These are phyloP conservation scores for Bullera alba DNA, from an alignment of 768 basidiomycete species.

Conservation along the genomic window DNA sequence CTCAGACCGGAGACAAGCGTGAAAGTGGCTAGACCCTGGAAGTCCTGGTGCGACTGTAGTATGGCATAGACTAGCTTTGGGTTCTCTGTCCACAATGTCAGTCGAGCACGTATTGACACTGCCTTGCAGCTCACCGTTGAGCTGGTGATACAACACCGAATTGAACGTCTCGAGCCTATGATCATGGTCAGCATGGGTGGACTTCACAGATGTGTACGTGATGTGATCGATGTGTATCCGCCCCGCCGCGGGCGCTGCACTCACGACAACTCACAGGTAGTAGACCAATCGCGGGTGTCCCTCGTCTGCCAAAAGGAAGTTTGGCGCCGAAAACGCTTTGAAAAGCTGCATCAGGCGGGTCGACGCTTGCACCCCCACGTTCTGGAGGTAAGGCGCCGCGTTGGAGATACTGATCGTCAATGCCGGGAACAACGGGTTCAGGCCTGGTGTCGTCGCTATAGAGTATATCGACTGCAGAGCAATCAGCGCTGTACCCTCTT, in stretches of 20 bases:
- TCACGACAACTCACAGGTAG: constrained; percentile 52
- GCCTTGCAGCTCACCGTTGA: constrained; percentile 45
- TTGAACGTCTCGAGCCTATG: constrained; percentile 85
- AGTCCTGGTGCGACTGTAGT: constrained; percentile 70
- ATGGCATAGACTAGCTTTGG: constrained; percentile 82
- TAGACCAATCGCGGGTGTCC: constrained; percentile 88
- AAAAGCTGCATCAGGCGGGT: constrained; percentile 81
- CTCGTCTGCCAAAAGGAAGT: constrained; percentile 85
- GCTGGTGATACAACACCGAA: constrained; percentile 66
- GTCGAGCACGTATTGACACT: neutral
- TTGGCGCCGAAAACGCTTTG: constrained; percentile 80
- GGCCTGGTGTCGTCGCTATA: constrained; percentile 78
- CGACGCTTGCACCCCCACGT: constrained; percentile 71
- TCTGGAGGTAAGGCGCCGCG: constrained; percentile 74
- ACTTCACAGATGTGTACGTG: no score
- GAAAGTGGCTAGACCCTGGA: constrained; percentile 87
- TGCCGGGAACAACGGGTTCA: constrained; percentile 84
- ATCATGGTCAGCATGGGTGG: no score
- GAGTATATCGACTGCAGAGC: constrained; percentile 79
- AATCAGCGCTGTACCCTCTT: neutral
- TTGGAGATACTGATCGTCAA: constrained; percentile 86
- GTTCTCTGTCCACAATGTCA: constrained; percentile 56
- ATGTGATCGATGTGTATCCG: no score
- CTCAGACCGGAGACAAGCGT: constrained; percentile 76
- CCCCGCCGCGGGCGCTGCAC: no score